Evolutionary conservation across 352 stramenopile genomes (phyloP).

Genomic region (Lagenidium giganteum): DNA sequence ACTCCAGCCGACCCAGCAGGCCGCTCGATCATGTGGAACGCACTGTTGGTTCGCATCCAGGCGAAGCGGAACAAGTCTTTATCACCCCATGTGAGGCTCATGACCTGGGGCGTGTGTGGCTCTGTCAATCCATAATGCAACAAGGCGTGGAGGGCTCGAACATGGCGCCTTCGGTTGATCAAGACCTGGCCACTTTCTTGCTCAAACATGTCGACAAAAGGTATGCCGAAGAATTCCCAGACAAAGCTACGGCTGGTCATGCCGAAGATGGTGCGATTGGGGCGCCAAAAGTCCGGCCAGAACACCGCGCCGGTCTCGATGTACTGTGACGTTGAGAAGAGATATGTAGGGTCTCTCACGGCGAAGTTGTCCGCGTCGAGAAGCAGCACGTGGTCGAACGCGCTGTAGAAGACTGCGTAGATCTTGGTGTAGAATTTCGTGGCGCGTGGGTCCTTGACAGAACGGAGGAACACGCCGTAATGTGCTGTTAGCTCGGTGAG

Average conservation of each 20-base stretch:
- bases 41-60: constrained; percentile 11
- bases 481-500: constrained; percentile 39
- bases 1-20: constrained; percentile 20
- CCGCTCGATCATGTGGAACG: constrained; percentile 8
- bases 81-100: constrained; percentile 19
- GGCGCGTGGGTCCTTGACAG: constrained; percentile 50
- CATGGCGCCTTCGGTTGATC: constrained; percentile 40
- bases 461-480: constrained; percentile 50
- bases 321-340: constrained; percentile 75
- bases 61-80: constrained; percentile 21
- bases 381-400: constrained; percentile 73
- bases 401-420: constrained; percentile 70
- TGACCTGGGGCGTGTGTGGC: constrained; percentile 29
- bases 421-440: constrained; percentile 76
- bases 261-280: constrained; percentile 57
- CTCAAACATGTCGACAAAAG: constrained; percentile 85
- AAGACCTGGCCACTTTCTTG: constrained; percentile 80
- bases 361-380: constrained; percentile 83
- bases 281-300: constrained; percentile 84
- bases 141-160: constrained; percentile 49
- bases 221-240: constrained; percentile 74
- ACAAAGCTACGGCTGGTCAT: constrained; percentile 61
- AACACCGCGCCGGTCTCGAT: constrained; percentile 57
- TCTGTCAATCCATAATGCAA: constrained; percentile 78
- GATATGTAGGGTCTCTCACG: constrained; percentile 69